These are phyloP conservation scores for Solanum corneliomulleri DNA, from an alignment of 257 asterid genomes.

Conservation along the genomic window DNA sequence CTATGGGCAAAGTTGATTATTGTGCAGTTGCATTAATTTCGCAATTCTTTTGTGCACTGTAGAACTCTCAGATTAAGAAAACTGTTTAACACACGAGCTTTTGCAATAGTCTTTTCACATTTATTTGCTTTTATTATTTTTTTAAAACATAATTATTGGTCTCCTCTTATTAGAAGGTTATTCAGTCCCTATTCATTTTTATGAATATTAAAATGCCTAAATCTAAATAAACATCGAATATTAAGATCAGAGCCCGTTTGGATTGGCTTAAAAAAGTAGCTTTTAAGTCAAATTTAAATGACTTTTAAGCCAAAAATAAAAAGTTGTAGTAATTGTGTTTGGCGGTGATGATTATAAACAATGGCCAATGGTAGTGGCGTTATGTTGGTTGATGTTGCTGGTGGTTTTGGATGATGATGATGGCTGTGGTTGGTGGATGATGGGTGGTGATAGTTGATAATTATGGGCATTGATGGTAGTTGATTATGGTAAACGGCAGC, in stretches of 20 bases:
- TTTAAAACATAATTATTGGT: neutral
- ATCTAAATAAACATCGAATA: neutral
- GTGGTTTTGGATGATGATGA: neutral
- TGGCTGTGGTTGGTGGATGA: neutral
- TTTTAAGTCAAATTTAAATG: too few species aligned
- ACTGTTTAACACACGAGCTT: neutral
- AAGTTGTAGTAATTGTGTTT: neutral
- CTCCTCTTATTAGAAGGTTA: neutral
- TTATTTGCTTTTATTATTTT: neutral
- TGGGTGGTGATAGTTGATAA: neutral
- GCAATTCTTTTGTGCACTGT: neutral
- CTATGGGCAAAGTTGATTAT: neutral
- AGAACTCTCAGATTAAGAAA: neutral
- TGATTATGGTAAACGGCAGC: neutral
- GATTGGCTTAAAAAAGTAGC: too few species aligned
- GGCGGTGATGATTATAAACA: neutral
- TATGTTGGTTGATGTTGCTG: neutral
- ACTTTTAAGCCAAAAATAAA: too few species aligned
- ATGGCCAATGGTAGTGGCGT: neutral
- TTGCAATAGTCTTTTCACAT: neutral
- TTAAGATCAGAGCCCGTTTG: neutral
- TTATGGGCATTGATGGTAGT: neutral
- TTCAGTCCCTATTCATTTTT: neutral
- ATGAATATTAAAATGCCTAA: neutral
- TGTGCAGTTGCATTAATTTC: neutral